These are phyloP conservation scores for Leccinum sublutescens DNA, from an alignment of 768 basidiomycete genomes.

Conservation along the genomic window DNA sequence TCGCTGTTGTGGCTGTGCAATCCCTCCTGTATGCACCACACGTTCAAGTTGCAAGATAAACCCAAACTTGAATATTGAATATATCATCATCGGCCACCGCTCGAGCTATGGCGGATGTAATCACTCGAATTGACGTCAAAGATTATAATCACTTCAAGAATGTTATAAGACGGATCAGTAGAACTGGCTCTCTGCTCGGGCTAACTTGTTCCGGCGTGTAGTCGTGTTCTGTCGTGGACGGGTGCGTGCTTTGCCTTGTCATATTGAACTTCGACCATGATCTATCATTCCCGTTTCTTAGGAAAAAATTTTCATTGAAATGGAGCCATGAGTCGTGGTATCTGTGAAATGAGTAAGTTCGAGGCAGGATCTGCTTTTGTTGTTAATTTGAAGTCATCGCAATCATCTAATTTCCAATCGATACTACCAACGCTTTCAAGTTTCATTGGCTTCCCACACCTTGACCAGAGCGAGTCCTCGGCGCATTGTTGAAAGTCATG, in stretches of 20 bases:
- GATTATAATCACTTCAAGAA: constrained; percentile 81
- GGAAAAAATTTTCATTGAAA: constrained; percentile 98
- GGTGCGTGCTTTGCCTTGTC: constrained; percentile 46
- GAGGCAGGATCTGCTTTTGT: not conserved
- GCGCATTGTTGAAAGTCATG: constrained; percentile 96
- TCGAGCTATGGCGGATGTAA: too few species aligned
- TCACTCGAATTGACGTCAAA: too few species aligned
- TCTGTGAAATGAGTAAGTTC: constrained; percentile 93
- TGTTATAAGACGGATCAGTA: constrained; percentile 71
- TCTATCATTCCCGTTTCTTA: constrained; percentile 28
- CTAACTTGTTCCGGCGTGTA: constrained; percentile 26
- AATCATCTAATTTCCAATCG: constrained; percentile 98
- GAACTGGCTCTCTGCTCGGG: constrained; percentile 1
- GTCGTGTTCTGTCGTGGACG: constrained; percentile 98
- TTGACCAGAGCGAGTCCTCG: constrained; percentile 93
- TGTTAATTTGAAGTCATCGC: constrained; percentile 87
- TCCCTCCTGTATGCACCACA: too few species aligned
- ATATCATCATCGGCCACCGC: not conserved
- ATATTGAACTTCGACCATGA: not conserved
- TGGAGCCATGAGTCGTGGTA: constrained; percentile 94
- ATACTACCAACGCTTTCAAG: constrained; percentile 98
- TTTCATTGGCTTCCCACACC: constrained; percentile 96
- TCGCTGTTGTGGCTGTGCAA: constrained; percentile 8
- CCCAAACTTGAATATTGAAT: too few species aligned
- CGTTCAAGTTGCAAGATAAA: not conserved